Evolutionary conservation across 768 basidiomycete genomes (phyloP).

Genomic region (Austroboletus festivus): DNA sequence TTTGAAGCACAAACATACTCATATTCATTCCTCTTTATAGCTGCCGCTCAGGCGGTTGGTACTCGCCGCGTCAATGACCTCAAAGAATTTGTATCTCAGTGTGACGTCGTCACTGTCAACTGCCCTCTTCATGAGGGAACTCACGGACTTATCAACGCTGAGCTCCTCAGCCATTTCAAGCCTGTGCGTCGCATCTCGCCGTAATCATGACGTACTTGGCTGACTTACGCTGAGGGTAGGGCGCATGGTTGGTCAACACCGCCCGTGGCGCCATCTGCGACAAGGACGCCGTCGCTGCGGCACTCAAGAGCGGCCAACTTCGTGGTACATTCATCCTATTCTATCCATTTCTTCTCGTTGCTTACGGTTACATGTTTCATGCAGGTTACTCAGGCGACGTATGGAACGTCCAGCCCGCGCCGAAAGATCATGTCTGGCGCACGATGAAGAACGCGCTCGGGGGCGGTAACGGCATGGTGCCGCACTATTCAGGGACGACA

Average conservation of each 20-base stretch:
- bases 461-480: slow-evolving; percentile 88
- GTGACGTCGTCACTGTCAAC: slow-evolving; percentile 85
- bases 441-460: slow-evolving; percentile 76
- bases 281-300: slow-evolving; percentile 73
- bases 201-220: no score
- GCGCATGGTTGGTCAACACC: slow-evolving; percentile 90
- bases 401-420: slow-evolving; percentile 87
- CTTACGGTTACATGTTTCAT: neutral
- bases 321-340: slow-evolving; percentile 36
- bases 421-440: slow-evolving; percentile 84
- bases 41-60: slow-evolving; percentile 62
- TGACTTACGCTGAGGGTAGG: slow-evolving; percentile 41
- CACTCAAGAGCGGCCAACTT: slow-evolving; percentile 76
- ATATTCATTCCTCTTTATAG: slow-evolving; percentile 22
- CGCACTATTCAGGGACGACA: slow-evolving; percentile 86
- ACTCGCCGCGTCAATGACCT: slow-evolving; percentile 77
- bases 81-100: slow-evolving; percentile 57
- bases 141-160: slow-evolving; percentile 72
- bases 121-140: slow-evolving; percentile 87
- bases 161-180: slow-evolving; percentile 86
- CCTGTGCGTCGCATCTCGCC: no score
- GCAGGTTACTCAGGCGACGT: slow-evolving; percentile 54
- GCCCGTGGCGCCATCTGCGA: slow-evolving; percentile 91
- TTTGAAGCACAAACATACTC: no score
- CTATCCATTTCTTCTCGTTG: neutral